Evolutionary conservation across 2,329 filamentous ascomycete genomes (phyloP).

Genomic region (Microdochium paspali): DNA sequence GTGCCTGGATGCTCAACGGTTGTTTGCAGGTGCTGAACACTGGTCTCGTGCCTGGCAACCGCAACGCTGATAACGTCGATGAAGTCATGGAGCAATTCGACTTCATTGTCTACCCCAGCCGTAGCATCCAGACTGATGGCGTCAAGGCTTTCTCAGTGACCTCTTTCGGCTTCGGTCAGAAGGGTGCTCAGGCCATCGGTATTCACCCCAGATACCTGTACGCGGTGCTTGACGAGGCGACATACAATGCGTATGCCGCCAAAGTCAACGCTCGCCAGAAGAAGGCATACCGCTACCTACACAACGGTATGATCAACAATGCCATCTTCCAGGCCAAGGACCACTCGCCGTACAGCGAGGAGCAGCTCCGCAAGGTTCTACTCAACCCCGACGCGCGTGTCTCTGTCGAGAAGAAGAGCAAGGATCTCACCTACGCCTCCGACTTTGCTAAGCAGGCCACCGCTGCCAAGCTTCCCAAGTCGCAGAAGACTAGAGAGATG

Average conservation of each 20-base stretch:
- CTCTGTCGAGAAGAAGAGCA: constrained; percentile 74
- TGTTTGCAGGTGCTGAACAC: constrained; percentile 91
- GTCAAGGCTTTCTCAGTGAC: constrained; percentile 98
- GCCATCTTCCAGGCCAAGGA: constrained; percentile 93
- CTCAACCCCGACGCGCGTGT: constrained; percentile 92
- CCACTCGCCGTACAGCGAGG: constrained; percentile 81
- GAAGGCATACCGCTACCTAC: constrained; percentile 98
- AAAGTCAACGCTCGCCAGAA: constrained; percentile 94
- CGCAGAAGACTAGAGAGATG: constrained; percentile 60
- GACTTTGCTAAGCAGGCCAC: constrained; percentile 57
- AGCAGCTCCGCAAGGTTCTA: constrained; percentile 79
- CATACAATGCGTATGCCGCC: constrained; percentile 71
- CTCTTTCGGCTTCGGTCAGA: constrained; percentile 98
- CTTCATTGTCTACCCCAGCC: constrained; percentile 93
- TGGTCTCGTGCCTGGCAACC: constrained; percentile 90
- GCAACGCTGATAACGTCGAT: constrained; percentile 96
- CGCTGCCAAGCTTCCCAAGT: constrained; percentile 34
- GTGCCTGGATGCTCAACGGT: constrained; percentile 99
- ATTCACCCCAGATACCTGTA: constrained; percentile 95
- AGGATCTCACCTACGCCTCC: constrained; percentile 63
- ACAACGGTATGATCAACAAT: constrained; percentile 97
- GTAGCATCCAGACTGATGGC: constrained; percentile 91
- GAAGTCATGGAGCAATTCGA: constrained; percentile 96
- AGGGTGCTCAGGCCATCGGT: constrained; percentile 94
- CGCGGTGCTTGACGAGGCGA: constrained; percentile 80